A percentile compares a stretch with the other conserved stretches of the same genome.
These are phyloP conservation scores for Moricandia moricandioides DNA, from an alignment of 345 rosid genomes.

Conservation along the genomic window DNA sequence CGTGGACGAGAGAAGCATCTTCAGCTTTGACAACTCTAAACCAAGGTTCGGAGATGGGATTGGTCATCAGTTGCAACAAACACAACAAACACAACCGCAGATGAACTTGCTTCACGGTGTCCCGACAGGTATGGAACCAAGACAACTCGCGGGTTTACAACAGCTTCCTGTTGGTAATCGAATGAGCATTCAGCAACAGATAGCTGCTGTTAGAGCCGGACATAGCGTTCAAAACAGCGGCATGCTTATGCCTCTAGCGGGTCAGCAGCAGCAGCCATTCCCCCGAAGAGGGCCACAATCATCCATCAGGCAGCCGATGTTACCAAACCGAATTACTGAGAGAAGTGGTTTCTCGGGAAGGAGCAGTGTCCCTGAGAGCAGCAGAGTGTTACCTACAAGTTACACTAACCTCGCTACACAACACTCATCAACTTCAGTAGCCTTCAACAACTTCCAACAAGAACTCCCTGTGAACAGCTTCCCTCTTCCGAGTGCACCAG, in stretches of 20 bases:
- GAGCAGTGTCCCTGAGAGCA: constrained; percentile 52
- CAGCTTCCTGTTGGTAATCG: constrained; percentile 41
- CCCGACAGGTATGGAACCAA: constrained; percentile 60
- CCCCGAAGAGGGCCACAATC: constrained; percentile 37
- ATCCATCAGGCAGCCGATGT: constrained; percentile 54
- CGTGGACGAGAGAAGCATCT: constrained; percentile 75
- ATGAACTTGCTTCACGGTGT: constrained; percentile 71
- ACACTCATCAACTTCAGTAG: constrained; percentile 22
- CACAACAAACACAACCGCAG: constrained; percentile 35
- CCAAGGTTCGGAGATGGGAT: constrained; percentile 68
- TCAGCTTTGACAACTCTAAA: constrained; percentile 79
- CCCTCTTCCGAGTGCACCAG: constrained; percentile 59
- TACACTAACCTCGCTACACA: constrained; percentile 37
- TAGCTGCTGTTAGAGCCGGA: constrained; percentile 38
- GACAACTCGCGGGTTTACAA: constrained; percentile 55
- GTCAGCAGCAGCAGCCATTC: constrained; percentile 30
- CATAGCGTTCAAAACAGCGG: constrained; percentile 44
- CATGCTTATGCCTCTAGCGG: constrained; percentile 53
- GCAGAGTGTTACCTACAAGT: constrained; percentile 46
- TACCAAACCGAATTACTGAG: constrained; percentile 48
- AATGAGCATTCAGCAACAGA: constrained; percentile 42
- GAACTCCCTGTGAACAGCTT: constrained; percentile 56
- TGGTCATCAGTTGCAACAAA: constrained; percentile 38
- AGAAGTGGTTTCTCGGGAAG: constrained; percentile 40
- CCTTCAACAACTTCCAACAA: constrained; percentile 40